Evolutionary conservation across 2,329 filamentous ascomycete genomes (phyloP), one percentile per base, ranked within the genome.

Genomic region (Harringtonia lauricola): DNA sequence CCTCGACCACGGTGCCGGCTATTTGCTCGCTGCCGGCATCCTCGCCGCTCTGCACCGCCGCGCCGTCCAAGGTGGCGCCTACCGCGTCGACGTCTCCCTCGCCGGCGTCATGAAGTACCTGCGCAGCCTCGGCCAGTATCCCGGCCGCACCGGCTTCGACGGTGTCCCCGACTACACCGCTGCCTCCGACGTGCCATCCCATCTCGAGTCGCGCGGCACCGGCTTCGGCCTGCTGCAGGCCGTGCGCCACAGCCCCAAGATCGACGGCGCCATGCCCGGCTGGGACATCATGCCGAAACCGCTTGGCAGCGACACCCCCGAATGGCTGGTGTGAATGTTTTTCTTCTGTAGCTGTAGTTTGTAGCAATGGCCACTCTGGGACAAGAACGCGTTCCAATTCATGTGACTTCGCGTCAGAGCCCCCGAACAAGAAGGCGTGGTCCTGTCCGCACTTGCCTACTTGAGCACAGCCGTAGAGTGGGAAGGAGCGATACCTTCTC

Each of bases 61-160:
- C 14, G 63, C 63, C 0, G 57, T 49, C 0, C 59, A 64, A 17
- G 70, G 70, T 1, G 68, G 70, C 0, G 62, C 65, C 1, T 78
- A 70, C 55, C 54, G 64, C n/a, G 67, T 78, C 0, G 60, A 72
- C 24, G 72, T 77, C 1, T 76, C 71, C 8, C 60, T 79, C 3
- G 74, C 71, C 0, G 73, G 69, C 1, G 63, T 66, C 3, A 71
- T 70, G 69, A 74, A 70, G 50, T 78, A 76, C 53, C 53, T 79
- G 31, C 60, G 70, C 24, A 73, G 70, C 26, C 51, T 79, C 14
- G 74, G 74, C 0, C 73, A 72, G 45, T 68, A 66, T 48, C 55
- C 61, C 4, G 69, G 62, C 0, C 52, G 50, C 2, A 58, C 51
- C 3, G 71, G 71, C 0, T 76, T 76, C 36, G 51, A 64, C 2